Evolutionary conservation across 1,139 yeast genomes (phyloP), one percentile per base, ranked within the genome.

Genomic region (Suhomyces terraborum): DNA sequence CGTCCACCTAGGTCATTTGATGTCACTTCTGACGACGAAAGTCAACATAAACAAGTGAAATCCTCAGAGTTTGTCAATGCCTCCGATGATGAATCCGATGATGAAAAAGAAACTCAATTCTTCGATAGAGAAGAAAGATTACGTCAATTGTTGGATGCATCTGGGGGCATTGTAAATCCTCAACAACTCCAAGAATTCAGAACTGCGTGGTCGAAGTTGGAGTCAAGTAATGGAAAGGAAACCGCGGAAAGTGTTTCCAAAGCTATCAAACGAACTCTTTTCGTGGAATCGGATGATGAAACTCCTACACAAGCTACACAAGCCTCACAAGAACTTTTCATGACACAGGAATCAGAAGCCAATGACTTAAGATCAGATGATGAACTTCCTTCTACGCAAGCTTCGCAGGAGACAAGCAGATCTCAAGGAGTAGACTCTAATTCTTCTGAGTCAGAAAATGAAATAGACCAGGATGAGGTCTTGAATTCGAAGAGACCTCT

Each of bases 81-180:
- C 40, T 81, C 87, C 0, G 91, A 84, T 54, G 88, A 84, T 52
- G 84, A 79, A 17, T 73, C 80, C 3, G 88, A 83, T 49, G 80
- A 70, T 13, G 89, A 82, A 41, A 61, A 69, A 39, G 80, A 77
- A 44, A 55, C 53, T 2, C 68, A 55, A 20, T 84, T 85, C 56
- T 85, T 77, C 54, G 81, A 64, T 33, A 69, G 79, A 45, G 94
- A 85, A 54, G 73, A 70, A 44, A 62, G 66, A 45, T 65, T 84
- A 42, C 74, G 88, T 44, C 65, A 56, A 28, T 55, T 71, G 46
- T 56, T 69, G 34, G 52, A 52, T 19, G 63, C 50, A 21, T 52
- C 67, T n/a, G 77, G 77, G 4, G 76, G 77, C 6, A 67, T 72
- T 29, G 62, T 70, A 9, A 64, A 64, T 46, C 52, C 69, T 7